Base-by-base conservation (phyloP, 2,329 filamentous ascomycete species). In the Scedosporium aurantiacum region DNA sequence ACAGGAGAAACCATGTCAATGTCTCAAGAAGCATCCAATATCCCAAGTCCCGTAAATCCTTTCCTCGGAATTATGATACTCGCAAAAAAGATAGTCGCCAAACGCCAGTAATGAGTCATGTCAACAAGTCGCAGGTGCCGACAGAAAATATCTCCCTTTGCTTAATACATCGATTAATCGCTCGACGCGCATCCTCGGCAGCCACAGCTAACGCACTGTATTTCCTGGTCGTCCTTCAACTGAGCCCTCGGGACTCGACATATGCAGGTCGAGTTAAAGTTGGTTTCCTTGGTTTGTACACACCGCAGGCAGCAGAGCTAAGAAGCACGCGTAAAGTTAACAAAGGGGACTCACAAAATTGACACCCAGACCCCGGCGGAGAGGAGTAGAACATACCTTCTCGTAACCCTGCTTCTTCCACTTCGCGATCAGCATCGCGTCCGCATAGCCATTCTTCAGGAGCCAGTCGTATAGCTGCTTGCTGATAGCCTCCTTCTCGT, bases 371-470 rank as follows among this genome's bases (percentile, higher is more conserved):
- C 32, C 10, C 10, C 4, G 10, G 32, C 32, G 10, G 14, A 37
- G 32, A 12, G 32, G 10, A 37, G n/a, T 8, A 37, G 28, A 5
- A 73, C 80, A 59, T 73, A 90, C 90, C 86, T 97, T 97, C 75
- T 99, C 94, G 70, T 99, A 99, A 16, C 94, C 94, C 70, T 95
- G 89, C 79, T 99, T 99, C 84, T 99, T 99, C 94, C 94, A 99
- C 78, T 99, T 99, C 14, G 94, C 94, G 71, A 99, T 97, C 70
- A 99, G 78, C 78, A 92, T 94, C 55, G 90, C 85, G 75, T 99
- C 94, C 4, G 92, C 94, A 72, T 99, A 97, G 58, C 87, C 87
- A 71, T 99, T 97, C 82, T 99, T 99, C 63, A 99, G 78, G 65
- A 97, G 78, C 87, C 90, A 99, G 67, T 97, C 94, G 75, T 99